These are phyloP conservation scores for Phytophthora sp. DNA, from an alignment of 352 stramenopile genomes.

Conservation along the genomic window DNA sequence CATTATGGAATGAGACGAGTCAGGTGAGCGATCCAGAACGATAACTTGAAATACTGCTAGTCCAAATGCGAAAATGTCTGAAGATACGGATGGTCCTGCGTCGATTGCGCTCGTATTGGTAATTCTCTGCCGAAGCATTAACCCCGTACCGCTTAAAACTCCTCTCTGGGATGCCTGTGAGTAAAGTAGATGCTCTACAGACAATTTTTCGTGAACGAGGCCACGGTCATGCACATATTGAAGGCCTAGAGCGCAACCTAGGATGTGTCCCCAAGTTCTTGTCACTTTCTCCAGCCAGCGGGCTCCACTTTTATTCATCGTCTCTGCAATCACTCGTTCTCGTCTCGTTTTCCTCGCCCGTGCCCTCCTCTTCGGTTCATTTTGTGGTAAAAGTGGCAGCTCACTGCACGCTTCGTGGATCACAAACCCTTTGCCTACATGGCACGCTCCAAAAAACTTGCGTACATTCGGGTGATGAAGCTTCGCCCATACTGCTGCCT, in stretches of 20 bases:
- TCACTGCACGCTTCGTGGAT: slow-evolving; percentile 25
- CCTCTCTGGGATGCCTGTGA: slow-evolving; percentile 11
- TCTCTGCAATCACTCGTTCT: background rate
- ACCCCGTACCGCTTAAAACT: slow-evolving; percentile 15
- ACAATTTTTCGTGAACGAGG: slow-evolving; percentile 14
- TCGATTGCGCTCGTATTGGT: background rate
- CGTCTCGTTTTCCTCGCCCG: background rate
- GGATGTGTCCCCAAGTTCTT: slow-evolving; percentile 7
- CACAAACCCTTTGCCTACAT: slow-evolving; percentile 23
- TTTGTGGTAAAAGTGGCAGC: slow-evolving; percentile 9
- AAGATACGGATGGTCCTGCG: background rate
- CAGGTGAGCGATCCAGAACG: background rate
- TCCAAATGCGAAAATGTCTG: slow-evolving; percentile 15
- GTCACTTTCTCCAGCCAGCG: background rate
- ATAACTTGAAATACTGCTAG: slow-evolving; percentile 11
- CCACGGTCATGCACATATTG: slow-evolving; percentile 19
- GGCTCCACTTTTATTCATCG: background rate
- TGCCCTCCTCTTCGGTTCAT: background rate
- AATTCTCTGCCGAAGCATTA: background rate
- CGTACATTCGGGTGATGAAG: slow-evolving; percentile 35
- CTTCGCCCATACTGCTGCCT: slow-evolving; percentile 14
- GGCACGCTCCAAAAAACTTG: slow-evolving; percentile 33
- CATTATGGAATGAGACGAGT: background rate
- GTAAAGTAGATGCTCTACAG: slow-evolving; percentile 5
- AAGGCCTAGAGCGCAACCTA: slow-evolving; percentile 14